Base-by-base conservation (phyloP, 208 protist species). In the Phytomonas sp. region DNA sequence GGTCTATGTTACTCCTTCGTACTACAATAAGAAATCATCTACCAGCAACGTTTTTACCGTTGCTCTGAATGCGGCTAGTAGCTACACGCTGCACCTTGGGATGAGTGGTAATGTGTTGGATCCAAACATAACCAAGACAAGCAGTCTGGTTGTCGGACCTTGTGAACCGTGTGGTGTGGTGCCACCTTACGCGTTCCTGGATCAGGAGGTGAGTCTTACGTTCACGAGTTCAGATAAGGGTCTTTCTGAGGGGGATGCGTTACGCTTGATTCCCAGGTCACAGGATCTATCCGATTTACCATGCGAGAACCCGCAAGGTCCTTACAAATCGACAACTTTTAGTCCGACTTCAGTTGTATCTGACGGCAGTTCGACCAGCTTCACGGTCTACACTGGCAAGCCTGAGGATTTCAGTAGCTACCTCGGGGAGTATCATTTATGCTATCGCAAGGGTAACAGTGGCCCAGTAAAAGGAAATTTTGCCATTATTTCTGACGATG, bases 101-200 rank as follows among this genome's bases (percentile, higher is more conserved):
- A 80, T 75, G 4, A 53, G 74, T 31, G 60, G 69, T 36, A 59
- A 67, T 53, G 76, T 70, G 11, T 29, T 30, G n/a, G 72, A 78
- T 43, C 78, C 82, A 29, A 80, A 80, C 76, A 89, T 94, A 56
- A 87, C 79, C 34, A 82, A 93, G 71, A 33, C 28, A 60, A 81
- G 75, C 11, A 60, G 66, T 60, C 71, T 96, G 15, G 79, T 78
- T 30, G 71, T 96, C 20, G 79, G 71, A 23, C 9, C 69, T 30
- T 96, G 92, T 78, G 87, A 96, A 60, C 92, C 92, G 26, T 96
- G 92, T 76, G 60, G 51, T 26, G 82, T 94, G 67, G 68, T 65
- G 15, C 92, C 92, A 11, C 67, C 70, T 51, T 91, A 92, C 80
- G 76, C 74, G 5, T 85, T 93, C 6, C 63, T 87, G 36, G 60